Evolutionary conservation across 768 basidiomycete species (phyloP).

Genomic region (Leccinellum luteum): DNA sequence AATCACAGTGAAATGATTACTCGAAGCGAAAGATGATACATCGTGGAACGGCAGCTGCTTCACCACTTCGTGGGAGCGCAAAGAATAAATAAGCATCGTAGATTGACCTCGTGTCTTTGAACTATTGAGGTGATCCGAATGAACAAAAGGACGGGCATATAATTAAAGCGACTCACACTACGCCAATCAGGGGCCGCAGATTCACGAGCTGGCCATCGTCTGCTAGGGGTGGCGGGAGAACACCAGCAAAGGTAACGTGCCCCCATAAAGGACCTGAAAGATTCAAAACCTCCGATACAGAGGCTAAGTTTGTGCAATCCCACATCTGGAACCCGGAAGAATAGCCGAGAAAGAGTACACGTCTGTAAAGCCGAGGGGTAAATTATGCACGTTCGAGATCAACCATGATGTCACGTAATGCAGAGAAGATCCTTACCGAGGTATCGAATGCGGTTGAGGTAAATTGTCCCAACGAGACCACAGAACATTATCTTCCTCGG

Average conservation of each 20-base stretch:
- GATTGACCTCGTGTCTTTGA: conserved; percentile 24
- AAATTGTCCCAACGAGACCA: conserved; percentile 36
- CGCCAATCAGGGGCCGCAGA: conserved; percentile 36
- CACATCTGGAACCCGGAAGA: conserved; percentile 54
- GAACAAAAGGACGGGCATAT: not conserved
- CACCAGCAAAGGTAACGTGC: conserved; percentile 36
- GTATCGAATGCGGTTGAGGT: conserved; percentile 13
- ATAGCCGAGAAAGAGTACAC: conserved; percentile 55
- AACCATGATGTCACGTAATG: not conserved
- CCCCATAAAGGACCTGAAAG: conserved; percentile 39
- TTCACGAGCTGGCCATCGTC: conserved; percentile 29
- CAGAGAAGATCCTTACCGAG: conserved; percentile 15
- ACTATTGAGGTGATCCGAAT: conserved; percentile 11
- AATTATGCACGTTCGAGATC: conserved; percentile 3
- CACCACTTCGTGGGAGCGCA: conserved; percentile 47
- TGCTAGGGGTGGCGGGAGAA: conserved; percentile 35
- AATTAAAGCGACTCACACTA: conserved; percentile 28
- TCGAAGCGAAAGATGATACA: conserved; percentile 44
- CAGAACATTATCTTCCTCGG: conserved; percentile 29
- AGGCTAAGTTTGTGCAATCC: conserved; percentile 55
- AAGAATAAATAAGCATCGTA: conserved; percentile 43
- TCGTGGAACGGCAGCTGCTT: conserved; percentile 45
- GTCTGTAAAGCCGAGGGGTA: conserved; percentile 25
- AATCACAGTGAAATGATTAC: conserved; percentile 50
- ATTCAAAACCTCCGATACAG: conserved; percentile 54